phyloP scores from a whole-genome alignment of 2,329 filamentous ascomycete species.

The Mollisia scopiformis region DNA sequence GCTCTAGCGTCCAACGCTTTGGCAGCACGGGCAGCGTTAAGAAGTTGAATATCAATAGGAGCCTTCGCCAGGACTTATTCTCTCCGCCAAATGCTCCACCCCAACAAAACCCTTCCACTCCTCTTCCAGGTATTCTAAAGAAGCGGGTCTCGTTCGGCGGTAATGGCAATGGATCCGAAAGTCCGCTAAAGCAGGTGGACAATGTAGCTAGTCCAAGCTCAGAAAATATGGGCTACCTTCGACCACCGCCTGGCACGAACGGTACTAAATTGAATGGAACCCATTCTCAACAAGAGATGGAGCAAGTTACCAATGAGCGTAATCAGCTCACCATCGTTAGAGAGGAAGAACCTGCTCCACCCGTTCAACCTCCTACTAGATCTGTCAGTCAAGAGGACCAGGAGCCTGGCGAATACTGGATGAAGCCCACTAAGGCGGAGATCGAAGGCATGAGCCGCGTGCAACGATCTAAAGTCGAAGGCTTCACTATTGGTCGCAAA shows the following conservation, averaged over 20 bases:
- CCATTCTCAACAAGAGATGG: slow-evolving; percentile 62
- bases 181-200: slow-evolving; percentile 37
- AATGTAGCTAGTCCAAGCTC: slow-evolving; percentile 53
- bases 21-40: slow-evolving; percentile 77
- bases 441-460: slow-evolving; percentile 79
- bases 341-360: slow-evolving; percentile 60
- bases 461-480: slow-evolving; percentile 72
- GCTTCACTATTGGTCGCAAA: slow-evolving; percentile 81
- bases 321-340: slow-evolving; percentile 80
- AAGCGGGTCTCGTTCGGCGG: slow-evolving; percentile 95
- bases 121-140: slow-evolving; percentile 54
- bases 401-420: slow-evolving; percentile 80
- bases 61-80: slow-evolving; percentile 75
- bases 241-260: slow-evolving; percentile 46
- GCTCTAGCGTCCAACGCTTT: slow-evolving; percentile 63
- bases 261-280: slow-evolving; percentile 50
- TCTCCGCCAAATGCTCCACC: slow-evolving; percentile 51
- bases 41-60: slow-evolving; percentile 89
- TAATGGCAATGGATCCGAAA: slow-evolving; percentile 49
- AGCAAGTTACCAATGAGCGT: slow-evolving; percentile 62
- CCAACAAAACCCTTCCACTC: slow-evolving; percentile 39
- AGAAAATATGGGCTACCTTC: slow-evolving; percentile 62
- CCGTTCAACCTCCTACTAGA: slow-evolving; percentile 13
- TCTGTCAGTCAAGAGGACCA: slow-evolving; percentile 24
- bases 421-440: slow-evolving; percentile 74